Base-by-base conservation (phyloP, 345 rosid species). In the Eucalyptus sp. region DNA sequence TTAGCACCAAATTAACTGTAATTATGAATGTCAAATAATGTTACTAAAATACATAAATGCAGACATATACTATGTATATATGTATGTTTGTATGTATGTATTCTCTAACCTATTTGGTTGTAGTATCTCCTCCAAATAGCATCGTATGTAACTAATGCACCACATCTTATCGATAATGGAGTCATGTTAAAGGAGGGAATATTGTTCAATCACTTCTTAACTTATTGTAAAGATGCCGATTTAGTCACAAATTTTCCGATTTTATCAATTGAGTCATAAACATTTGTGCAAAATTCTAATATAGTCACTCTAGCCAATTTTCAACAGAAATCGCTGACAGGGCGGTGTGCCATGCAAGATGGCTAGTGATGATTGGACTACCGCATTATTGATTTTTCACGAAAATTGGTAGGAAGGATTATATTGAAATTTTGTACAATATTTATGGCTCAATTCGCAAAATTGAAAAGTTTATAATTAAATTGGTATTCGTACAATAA, bases 291-390 rank as follows among this genome's bases (percentile, higher is more conserved):
- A 76, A 76, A 41, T 76, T 41, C 12, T 13, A 41, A 37, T 6
- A 5, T 41, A 76, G 41, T 20, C 15, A 4, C 13, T 76, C 2
- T 4, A 7, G 27, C 2, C 48, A 37, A 37, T 37, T 76, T 20
- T 76, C 7, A 9, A 18, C 1, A 22, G 4, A 37, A 37, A 10
- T 76, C 27, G 3, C 2, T 6, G 1, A 20, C 27, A 20, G 11
- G 48, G 3, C 1, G 3, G 5, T 7, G 7, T 5, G 48, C 9
- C 8, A 76, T 7, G 7, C 3, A 24, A 0, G 2, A 41, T 2
- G 8, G 27, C 8, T 12, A 4, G 14, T 3, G 15, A 41, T 37
- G 5, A 41, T 7, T 41, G 4, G 27, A 76, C 5, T 13, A 2
- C 2, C 2, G 4, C 48, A 37, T 22, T 24, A 37, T 37, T 12